Base-by-base conservation (phyloP, 2,329 filamentous ascomycete species). In the Diaporthe helianthi region DNA sequence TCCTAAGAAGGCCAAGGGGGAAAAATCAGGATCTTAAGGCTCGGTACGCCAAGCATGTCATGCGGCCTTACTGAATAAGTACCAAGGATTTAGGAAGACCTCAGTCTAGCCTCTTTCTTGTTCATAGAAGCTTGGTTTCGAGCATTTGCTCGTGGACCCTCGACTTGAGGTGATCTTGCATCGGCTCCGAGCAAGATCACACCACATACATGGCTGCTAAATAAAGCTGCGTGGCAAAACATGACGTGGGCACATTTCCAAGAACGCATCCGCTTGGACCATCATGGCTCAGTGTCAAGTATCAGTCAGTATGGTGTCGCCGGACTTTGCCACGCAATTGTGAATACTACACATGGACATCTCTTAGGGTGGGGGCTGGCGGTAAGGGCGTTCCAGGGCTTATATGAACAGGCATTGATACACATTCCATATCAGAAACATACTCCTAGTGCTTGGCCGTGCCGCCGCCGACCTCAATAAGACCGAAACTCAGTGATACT, bases 401-500 rank as follows among this genome's bases (percentile, higher is more conserved):
- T 33, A 47, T 31, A 44, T 61, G 24, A 31, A 46, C 2, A 46
- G 22, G 19, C n/a, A 60, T 19, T 7, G 26, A n/a, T n/a, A n/a
- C 55, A 22, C 4, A 33, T 31, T 33, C 55, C 41, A 47, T 61
- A 61, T 61, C 26, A 19, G 55, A 61, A 61, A 61, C 55, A 47
- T 31, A 7, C 33, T 41, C 33, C 53, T 58, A 26, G 53, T 19
- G 38, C 55, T 60, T 60, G 55, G 55, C 41, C 26, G 26, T 47
- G 55, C 55, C 41, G 55, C 55, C 55, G 55, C 55, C 55, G 47
- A 22, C 41, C 33, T 6, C 22, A 61, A 33, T 47, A 61, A 26
- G 55, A 41, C 41, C 55, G 55, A 61, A 61, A 47, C 55, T 61
- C 55, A 33, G 19, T 22, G 55, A 61, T 22, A 47, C 55, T 29